These are phyloP conservation scores for Keqinozyma sinolaborantium DNA, from an alignment of 1,139 yeast genomes.

Conservation along the genomic window DNA sequence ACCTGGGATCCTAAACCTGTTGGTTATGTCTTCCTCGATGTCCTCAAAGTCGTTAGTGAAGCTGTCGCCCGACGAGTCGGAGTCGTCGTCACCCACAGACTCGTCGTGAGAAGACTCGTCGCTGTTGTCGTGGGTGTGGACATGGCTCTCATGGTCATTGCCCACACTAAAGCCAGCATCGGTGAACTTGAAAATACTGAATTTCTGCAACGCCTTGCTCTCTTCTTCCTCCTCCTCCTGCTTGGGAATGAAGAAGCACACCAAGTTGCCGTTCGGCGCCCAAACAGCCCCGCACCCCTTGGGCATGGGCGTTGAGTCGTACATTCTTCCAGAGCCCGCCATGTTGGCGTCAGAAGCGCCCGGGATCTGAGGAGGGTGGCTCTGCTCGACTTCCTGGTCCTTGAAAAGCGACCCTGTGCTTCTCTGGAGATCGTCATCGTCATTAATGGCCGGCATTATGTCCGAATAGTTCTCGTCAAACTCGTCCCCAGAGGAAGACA, in stretches of 20 bases:
- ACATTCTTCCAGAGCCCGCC: constrained; percentile 12
- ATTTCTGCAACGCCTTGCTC: constrained; percentile 23
- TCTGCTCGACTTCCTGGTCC: constrained; percentile 7
- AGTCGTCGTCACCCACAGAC: constrained; percentile 13
- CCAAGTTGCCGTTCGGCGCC: constrained; percentile 74
- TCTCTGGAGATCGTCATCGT: constrained; percentile 21
- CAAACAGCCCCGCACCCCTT: constrained; percentile 92
- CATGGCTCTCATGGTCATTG: constrained; percentile 8
- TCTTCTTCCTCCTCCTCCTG: constrained; percentile 29
- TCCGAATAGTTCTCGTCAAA: constrained; percentile 29
- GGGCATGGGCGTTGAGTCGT: constrained; percentile 87
- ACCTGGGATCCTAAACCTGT: constrained; percentile 44
- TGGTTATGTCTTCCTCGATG: constrained; percentile 41
- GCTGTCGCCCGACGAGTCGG: constrained; percentile 40
- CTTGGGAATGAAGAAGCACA: constrained; percentile 77
- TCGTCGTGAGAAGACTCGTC: constrained; percentile 11
- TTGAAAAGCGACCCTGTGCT: constrained; percentile 13
- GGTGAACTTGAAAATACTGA: constrained; percentile 35
- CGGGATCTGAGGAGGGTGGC: constrained; percentile 5
- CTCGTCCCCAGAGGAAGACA: constrained; percentile 18
- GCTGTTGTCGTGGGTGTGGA: constrained; percentile 5
- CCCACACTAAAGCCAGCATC: constrained; percentile 34
- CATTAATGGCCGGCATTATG: constrained; percentile 24
- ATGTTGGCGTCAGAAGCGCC: constrained; percentile 12
- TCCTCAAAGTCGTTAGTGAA: constrained; percentile 52